A percentile compares a stretch with the other conserved stretches of the same genome.
These are phyloP conservation scores for Geranium rotundifolium DNA, from an alignment of 345 rosid genomes.

Conservation along the genomic window DNA sequence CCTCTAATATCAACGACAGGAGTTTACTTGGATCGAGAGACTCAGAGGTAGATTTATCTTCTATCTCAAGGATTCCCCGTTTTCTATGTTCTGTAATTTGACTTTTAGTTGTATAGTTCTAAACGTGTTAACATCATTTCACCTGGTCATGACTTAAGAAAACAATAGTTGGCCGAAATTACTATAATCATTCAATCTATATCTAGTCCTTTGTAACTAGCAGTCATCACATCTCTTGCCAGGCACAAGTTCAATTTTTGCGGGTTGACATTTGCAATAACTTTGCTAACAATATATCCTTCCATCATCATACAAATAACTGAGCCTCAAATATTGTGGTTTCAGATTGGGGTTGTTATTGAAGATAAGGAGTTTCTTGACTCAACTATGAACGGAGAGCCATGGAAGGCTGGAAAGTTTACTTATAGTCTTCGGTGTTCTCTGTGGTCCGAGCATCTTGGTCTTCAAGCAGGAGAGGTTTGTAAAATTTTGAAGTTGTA, in stretches of 20 bases:
- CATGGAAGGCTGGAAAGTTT: constrained; percentile 83
- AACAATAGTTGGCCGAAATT: no score
- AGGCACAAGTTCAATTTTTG: no score
- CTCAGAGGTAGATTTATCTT: constrained; percentile 53
- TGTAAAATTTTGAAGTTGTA: constrained; percentile 4
- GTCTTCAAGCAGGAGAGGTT: constrained; percentile 62
- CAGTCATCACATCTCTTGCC: no score
- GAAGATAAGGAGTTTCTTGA: constrained; percentile 79
- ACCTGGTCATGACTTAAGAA: not conserved
- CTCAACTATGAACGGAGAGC: constrained; percentile 62
- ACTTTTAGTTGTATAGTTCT: not conserved
- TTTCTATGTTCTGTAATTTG: not conserved
- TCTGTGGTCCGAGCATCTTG: constrained; percentile 86
- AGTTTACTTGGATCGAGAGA: constrained; percentile 93
- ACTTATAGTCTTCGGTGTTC: constrained; percentile 62
- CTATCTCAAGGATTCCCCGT: not conserved
- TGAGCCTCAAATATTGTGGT: constrained; percentile 5
- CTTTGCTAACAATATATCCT: no score
- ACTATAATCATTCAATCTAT: no score
- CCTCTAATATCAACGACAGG: constrained; percentile 82
- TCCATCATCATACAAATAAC: not conserved
- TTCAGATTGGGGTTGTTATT: constrained; percentile 69
- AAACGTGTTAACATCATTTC: not conserved
- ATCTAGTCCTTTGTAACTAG: no score
- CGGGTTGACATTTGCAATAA: no score